Evolutionary conservation across 176 grass and related monocot genomes (phyloP).

Genomic region (Avena insularis): DNA sequence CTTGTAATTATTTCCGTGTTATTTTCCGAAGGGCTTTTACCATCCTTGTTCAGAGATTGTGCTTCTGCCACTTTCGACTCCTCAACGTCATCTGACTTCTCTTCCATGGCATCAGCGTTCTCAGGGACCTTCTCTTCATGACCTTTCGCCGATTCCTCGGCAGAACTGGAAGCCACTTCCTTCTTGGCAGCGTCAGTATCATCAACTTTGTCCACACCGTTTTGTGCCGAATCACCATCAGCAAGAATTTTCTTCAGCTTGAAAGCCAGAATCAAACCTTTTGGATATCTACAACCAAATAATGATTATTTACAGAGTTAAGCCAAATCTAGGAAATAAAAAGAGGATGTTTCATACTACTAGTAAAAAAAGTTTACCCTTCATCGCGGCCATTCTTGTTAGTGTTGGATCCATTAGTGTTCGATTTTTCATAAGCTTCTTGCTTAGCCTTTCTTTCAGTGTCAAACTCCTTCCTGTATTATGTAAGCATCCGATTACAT

Average conservation of each 20-base stretch:
- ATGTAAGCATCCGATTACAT: constrained; percentile 35
- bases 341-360: background rate
- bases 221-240: constrained; percentile 44
- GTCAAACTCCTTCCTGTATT: constrained; percentile 95
- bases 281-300: constrained; percentile 69
- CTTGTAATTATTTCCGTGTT: constrained; percentile 53
- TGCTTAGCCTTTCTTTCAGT: constrained; percentile 64
- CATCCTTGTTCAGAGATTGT: constrained; percentile 39
- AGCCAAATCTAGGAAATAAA: constrained; percentile 16
- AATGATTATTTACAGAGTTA: constrained; percentile 35
- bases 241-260: constrained; percentile 72
- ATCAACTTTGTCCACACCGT: constrained; percentile 50
- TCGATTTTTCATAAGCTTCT: constrained; percentile 53
- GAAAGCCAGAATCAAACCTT: constrained; percentile 86
- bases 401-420: background rate
- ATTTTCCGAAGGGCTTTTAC: constrained; percentile 40
- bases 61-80: constrained; percentile 33
- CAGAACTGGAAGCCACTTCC: constrained; percentile 40
- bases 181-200: constrained; percentile 28
- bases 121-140: constrained; percentile 44
- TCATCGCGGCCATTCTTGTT: constrained; percentile 36
- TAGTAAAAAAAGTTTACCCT: constrained; percentile 56
- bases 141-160: constrained; percentile 34
- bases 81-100: constrained; percentile 42
- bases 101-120: constrained; percentile 38